Evolutionary conservation across 495 filamentous ascomycete genomes (phyloP).

Genomic region (Acidiella bohemica): DNA sequence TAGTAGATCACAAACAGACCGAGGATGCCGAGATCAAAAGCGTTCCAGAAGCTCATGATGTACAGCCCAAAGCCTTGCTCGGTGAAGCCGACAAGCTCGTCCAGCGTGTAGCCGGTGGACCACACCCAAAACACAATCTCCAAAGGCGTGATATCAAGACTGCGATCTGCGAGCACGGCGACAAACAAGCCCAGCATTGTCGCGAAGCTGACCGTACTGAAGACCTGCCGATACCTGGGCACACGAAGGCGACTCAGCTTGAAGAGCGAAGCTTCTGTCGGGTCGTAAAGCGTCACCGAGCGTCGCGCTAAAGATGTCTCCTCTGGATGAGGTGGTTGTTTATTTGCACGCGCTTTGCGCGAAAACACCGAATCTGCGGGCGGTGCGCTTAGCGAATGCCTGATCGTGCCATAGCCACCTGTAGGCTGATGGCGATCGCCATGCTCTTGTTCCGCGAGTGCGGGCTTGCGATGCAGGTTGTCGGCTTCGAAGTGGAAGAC

Average conservation of each 20-base stretch:
- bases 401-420: slow-evolving; percentile 28
- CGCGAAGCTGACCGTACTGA: slow-evolving; percentile 73
- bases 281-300: slow-evolving; percentile 79
- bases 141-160: slow-evolving; percentile 59
- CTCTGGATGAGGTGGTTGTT: slow-evolving; percentile 8
- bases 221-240: slow-evolving; percentile 74
- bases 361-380: slow-evolving; percentile 13
- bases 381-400: slow-evolving; percentile 11
- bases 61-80: slow-evolving; percentile 70
- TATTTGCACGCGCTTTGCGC: slow-evolving; percentile 11
- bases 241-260: slow-evolving; percentile 82
- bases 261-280: slow-evolving; percentile 73
- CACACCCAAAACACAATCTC: slow-evolving; percentile 92
- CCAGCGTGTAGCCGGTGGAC: slow-evolving; percentile 88
- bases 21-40: slow-evolving; percentile 80
- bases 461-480: slow-evolving; percentile 51
- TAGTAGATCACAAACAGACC: slow-evolving; percentile 81
- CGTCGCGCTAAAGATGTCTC: slow-evolving; percentile 31
- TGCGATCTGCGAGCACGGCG: slow-evolving; percentile 55
- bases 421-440: slow-evolving; percentile 3
- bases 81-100: slow-evolving; percentile 23
- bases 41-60: slow-evolving; percentile 93
- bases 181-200: slow-evolving; percentile 72
- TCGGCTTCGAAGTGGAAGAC: slow-evolving; percentile 82
- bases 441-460: slow-evolving; percentile 12